phyloP scores from a whole-genome alignment of 2,329 filamentous ascomycete genomes.

The Neophaeococcomyces aloes region DNA sequence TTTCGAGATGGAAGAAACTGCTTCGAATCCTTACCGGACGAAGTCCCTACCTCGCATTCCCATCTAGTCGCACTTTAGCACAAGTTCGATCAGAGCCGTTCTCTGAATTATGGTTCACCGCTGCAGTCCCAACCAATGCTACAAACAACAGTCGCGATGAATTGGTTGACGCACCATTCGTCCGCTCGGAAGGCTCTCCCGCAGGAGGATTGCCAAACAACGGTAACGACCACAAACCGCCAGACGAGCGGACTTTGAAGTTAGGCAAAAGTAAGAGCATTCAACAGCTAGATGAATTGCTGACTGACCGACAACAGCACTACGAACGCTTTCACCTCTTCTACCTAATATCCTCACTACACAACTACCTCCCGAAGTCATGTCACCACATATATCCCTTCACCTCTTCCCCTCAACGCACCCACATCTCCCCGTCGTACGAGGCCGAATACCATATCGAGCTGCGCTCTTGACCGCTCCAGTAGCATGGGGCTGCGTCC shows the following conservation, averaged over 20 bases:
- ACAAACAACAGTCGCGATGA: neutral
- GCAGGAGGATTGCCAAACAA: constrained; percentile 17
- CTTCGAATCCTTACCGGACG: constrained; percentile 3
- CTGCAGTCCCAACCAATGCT: constrained; percentile 7
- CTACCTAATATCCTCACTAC: constrained; percentile 52
- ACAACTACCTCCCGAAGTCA: constrained; percentile 51
- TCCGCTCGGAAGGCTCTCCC: constrained; percentile 3
- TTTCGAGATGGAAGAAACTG: constrained; percentile 6
- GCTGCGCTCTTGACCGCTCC: constrained; percentile 94
- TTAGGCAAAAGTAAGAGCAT: constrained; percentile 47
- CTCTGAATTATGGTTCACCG: constrained; percentile 28
- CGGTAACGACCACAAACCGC: constrained; percentile 36
- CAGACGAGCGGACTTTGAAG: constrained; percentile 51
- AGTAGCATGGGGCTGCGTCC: constrained; percentile 87
- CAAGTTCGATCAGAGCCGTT: constrained; percentile 29
- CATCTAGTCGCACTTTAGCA: constrained; percentile 25
- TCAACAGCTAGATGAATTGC: constrained; percentile 4
- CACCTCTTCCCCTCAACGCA: constrained; percentile 54
- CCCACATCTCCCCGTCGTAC: constrained; percentile 72
- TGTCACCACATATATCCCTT: constrained; percentile 51
- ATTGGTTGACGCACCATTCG: constrained; percentile 9
- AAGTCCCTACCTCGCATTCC: neutral
- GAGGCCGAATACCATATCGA: constrained; percentile 78
- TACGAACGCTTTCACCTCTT: constrained; percentile 51
- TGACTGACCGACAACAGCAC: constrained; percentile 33